Conservation (phyloP, 1,139 yeast species). For the Suhomyces coccinellae region DNA sequence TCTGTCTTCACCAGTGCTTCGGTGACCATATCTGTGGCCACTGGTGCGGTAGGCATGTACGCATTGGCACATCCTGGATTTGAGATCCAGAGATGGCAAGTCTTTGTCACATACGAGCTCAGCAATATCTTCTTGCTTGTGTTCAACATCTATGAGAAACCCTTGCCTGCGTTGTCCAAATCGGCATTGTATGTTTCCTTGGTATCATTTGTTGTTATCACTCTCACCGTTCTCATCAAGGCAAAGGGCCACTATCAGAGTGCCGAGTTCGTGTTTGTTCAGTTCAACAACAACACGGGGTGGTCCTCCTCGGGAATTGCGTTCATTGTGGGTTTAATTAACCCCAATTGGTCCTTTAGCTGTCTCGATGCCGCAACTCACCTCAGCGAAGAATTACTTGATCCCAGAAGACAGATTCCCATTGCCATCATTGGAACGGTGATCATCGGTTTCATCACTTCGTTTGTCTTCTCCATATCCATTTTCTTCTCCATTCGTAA, state of each 20-base stretch:
- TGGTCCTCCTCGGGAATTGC: constrained; percentile 45
- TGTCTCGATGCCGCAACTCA: constrained; percentile 48
- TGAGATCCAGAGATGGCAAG: constrained; percentile 49
- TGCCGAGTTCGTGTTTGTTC: constrained; percentile 41
- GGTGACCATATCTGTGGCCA: constrained; percentile 51
- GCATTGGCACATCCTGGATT: constrained; percentile 46
- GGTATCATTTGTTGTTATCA: constrained; percentile 36
- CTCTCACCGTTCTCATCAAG: constrained; percentile 39
- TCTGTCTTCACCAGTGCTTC: constrained; percentile 58
- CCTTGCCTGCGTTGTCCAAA: constrained; percentile 38
- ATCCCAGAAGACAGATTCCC: constrained; percentile 43
- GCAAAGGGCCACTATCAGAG: constrained; percentile 37
- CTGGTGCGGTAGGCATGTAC: constrained; percentile 52
- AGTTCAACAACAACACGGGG: constrained; percentile 41
- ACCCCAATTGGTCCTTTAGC: constrained; percentile 47
- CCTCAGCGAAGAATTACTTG: constrained; percentile 41
- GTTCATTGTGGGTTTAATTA: constrained; percentile 44
- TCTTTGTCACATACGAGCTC: constrained; percentile 46
- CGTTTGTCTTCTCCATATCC: constrained; percentile 41
- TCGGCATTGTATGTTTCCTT: constrained; percentile 38
- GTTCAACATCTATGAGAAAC: constrained; percentile 41
- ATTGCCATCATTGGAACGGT: constrained; percentile 46
- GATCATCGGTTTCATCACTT: constrained; percentile 41
- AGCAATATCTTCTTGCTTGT: constrained; percentile 34
- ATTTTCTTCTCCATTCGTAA: constrained; percentile 44